Evolutionary conservation across 2,329 filamentous ascomycete genomes (phyloP).

Genomic region (Plenodomus lindquistii): DNA sequence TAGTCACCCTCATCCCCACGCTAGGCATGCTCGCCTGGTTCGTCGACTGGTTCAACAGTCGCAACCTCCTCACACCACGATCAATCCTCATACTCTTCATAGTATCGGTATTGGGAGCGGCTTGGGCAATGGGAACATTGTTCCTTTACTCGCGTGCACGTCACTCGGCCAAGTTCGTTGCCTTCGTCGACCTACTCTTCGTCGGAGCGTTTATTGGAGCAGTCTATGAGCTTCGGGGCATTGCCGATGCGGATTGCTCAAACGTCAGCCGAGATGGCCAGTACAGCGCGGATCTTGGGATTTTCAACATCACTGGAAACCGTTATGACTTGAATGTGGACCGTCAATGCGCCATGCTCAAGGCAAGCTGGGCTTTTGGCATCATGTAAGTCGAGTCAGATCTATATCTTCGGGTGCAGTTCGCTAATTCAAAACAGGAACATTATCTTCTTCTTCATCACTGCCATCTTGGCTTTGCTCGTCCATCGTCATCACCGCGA

Average conservation of each 20-base stretch:
- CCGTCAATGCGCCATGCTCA: slow-evolving; percentile 89
- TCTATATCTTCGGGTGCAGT: neutral
- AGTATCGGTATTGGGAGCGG: slow-evolving; percentile 62
- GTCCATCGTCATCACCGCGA: slow-evolving; percentile 51
- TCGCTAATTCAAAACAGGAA: slow-evolving; percentile 38
- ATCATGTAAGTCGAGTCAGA: slow-evolving; percentile 70
- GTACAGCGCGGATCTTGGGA: slow-evolving; percentile 61
- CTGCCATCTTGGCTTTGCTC: slow-evolving; percentile 64
- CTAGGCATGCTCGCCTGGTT: slow-evolving; percentile 66
- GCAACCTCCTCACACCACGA: slow-evolving; percentile 61
- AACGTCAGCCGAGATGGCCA: slow-evolving; percentile 58
- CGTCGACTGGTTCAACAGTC: slow-evolving; percentile 61
- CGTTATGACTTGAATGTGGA: slow-evolving; percentile 59
- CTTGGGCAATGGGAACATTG: slow-evolving; percentile 64
- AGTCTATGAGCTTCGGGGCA: slow-evolving; percentile 62
- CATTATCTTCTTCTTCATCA: slow-evolving; percentile 45
- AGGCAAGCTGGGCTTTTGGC: slow-evolving; percentile 83
- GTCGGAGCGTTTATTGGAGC: slow-evolving; percentile 66
- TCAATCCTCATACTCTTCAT: slow-evolving; percentile 69
- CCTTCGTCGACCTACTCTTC: slow-evolving; percentile 64
- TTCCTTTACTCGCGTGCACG: slow-evolving; percentile 63
- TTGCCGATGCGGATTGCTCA: slow-evolving; percentile 68
- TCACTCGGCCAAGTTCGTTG: slow-evolving; percentile 63
- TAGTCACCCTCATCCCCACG: slow-evolving; percentile 65
- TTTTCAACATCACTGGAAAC: slow-evolving; percentile 60